These are phyloP conservation scores for Elongisporangium anandrum DNA, from an alignment of 352 stramenopile genomes.

Conservation along the genomic window DNA sequence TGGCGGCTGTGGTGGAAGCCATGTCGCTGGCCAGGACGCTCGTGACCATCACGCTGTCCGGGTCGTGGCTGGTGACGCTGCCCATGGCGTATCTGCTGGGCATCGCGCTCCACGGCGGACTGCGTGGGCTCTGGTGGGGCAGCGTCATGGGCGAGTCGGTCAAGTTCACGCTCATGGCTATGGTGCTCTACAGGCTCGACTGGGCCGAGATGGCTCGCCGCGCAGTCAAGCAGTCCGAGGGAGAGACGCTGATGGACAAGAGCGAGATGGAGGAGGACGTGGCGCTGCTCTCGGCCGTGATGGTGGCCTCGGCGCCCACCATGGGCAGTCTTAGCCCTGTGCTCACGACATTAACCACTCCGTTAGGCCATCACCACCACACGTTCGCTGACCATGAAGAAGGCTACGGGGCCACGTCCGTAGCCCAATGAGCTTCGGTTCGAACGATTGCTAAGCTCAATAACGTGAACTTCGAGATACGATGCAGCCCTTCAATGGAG, in stretches of 20 bases:
- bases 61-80: constrained; percentile 74
- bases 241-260: constrained; percentile 19
- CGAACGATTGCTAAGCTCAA: too few species aligned
- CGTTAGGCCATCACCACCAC: constrained; percentile 21
- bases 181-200: constrained; percentile 55
- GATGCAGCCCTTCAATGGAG: too few species aligned
- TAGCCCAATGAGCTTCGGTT: too few species aligned
- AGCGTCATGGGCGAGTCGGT: constrained; percentile 62
- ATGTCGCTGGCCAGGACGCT: constrained; percentile 74
- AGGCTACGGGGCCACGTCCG: too few species aligned
- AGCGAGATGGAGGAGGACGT: constrained; percentile 66
- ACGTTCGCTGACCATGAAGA: constrained; percentile 1
- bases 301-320: constrained; percentile 54
- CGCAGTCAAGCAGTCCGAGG: constrained; percentile 47
- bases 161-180: constrained; percentile 68
- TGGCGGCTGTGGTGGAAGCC: constrained; percentile 72
- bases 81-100: constrained; percentile 55
- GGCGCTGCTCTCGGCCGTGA: constrained; percentile 45
- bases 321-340: constrained; percentile 55
- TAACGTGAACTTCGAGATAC: too few species aligned
- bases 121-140: constrained; percentile 72
- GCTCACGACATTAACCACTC: constrained; percentile 51
- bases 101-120: constrained; percentile 36
- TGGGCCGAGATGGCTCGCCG: constrained; percentile 63
- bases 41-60: constrained; percentile 59